Evolutionary conservation across 345 rosid species (phyloP).

Genomic region (Salix purpurea): DNA sequence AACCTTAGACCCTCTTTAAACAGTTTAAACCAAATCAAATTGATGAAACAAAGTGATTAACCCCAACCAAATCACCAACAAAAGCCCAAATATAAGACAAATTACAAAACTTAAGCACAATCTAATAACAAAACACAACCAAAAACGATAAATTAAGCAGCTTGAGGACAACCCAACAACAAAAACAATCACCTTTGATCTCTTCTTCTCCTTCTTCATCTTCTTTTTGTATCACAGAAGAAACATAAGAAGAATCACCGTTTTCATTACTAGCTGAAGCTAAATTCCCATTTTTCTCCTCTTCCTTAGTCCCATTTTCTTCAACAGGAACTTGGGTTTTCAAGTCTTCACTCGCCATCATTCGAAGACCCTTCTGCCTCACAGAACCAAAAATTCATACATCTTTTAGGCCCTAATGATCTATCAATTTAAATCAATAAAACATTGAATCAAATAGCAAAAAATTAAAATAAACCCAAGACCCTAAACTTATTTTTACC

Average conservation of each 20-base stretch:
- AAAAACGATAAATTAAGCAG: not conserved
- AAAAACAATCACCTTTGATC: conserved; percentile 38
- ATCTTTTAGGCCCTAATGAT: not conserved
- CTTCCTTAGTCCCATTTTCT: conserved; percentile 21
- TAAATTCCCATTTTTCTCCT: conserved; percentile 27
- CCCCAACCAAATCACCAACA: too few species aligned
- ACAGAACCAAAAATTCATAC: not conserved
- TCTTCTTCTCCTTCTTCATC: conserved; percentile 48
- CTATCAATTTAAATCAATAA: not conserved
- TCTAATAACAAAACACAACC: not conserved
- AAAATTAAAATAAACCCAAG: not conserved
- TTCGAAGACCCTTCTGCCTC: conserved; percentile 12
- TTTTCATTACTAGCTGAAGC: conserved; percentile 28
- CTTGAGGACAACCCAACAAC: not conserved
- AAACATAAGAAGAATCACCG: conserved; percentile 24
- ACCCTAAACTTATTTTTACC: not conserved
- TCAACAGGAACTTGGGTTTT: conserved; percentile 27
- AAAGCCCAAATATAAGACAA: too few species aligned
- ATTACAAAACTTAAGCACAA: not conserved
- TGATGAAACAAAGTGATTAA: not conserved
- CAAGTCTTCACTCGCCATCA: conserved; percentile 40
- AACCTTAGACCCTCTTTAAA: too few species aligned
- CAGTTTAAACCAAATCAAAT: not conserved
- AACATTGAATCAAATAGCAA: not conserved
- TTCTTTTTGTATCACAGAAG: conserved; percentile 26